Conservation (phyloP, 306 rosid genomes). For the Rosa lucieae region DNA sequence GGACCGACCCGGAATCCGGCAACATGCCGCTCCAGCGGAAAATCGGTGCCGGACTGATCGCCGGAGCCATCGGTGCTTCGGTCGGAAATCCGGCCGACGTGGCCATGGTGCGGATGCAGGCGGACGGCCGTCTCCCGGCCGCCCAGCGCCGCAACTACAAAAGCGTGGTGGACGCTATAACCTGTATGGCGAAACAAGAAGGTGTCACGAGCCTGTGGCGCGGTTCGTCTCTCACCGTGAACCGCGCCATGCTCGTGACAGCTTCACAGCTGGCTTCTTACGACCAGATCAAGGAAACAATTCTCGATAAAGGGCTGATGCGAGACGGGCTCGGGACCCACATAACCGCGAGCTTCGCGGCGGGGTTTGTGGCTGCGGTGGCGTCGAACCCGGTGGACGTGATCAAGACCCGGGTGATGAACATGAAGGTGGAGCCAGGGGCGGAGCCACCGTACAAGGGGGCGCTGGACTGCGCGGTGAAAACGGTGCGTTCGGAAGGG, state of each 20-base stretch:
- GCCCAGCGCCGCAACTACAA: slow-evolving; percentile 67
- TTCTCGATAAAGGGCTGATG: slow-evolving; percentile 51
- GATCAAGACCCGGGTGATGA: slow-evolving; percentile 77
- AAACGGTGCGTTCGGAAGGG: slow-evolving; percentile 73
- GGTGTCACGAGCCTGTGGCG: slow-evolving; percentile 73
- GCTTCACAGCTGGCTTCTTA: slow-evolving; percentile 78
- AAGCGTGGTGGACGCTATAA: slow-evolving; percentile 65
- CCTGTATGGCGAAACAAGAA: slow-evolving; percentile 53
- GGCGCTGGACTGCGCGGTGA: slow-evolving; percentile 62
- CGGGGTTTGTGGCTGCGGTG: slow-evolving; percentile 79
- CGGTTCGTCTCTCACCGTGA: slow-evolving; percentile 68
- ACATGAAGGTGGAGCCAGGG: slow-evolving; percentile 75
- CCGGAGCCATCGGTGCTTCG: slow-evolving; percentile 63
- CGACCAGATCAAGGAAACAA: slow-evolving; percentile 68
- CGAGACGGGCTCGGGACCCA: slow-evolving; percentile 76
- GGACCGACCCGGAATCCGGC: slow-evolving; percentile 53
- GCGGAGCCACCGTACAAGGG: slow-evolving; percentile 59
- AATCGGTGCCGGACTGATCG: slow-evolving; percentile 60
- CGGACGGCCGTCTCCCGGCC: slow-evolving; percentile 67
- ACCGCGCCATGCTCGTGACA: slow-evolving; percentile 83
- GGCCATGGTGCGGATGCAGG: slow-evolving; percentile 83
- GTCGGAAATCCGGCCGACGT: slow-evolving; percentile 80
- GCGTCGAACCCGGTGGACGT: slow-evolving; percentile 77
- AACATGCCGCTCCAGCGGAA: slow-evolving; percentile 47
- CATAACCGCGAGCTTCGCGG: slow-evolving; percentile 73